Percentiles rank a stretch among this genome's conserved stretches.
phyloP scores from a whole-genome alignment of 2,329 filamentous ascomycete genomes.

The Venturiaceae sp. region DNA sequence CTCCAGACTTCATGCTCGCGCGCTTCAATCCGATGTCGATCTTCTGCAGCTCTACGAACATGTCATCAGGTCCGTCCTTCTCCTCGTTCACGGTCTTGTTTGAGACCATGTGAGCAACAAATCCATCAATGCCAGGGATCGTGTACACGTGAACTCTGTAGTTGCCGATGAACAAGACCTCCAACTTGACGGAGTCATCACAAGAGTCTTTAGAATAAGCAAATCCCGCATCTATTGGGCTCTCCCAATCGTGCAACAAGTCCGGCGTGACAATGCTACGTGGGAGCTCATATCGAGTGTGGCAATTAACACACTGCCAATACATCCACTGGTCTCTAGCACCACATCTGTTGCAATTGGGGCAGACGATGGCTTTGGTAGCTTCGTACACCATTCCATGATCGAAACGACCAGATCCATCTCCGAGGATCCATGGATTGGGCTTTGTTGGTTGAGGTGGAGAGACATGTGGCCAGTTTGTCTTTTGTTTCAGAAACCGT shows the following conservation, averaged over 20 bases:
- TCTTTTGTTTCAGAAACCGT: conserved; percentile 48
- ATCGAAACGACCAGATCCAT: conserved; percentile 12
- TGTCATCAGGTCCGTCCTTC: conserved; percentile 47
- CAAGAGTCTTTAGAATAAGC: conserved; percentile 20
- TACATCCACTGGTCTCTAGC: conserved; percentile 50
- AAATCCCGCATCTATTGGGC: conserved; percentile 24
- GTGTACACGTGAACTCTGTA: conserved; percentile 36
- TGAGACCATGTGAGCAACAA: conserved; percentile 47
- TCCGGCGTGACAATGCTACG: conserved; percentile 19
- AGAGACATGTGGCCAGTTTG: conserved; percentile 21
- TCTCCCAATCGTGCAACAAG: conserved; percentile 23
- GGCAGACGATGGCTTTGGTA: conserved; percentile 58
- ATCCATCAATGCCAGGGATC: conserved; percentile 34
- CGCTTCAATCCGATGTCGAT: conserved; percentile 27
- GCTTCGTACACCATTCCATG: conserved; percentile 39
- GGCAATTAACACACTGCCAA: conserved; percentile 54
- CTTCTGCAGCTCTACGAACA: conserved; percentile 42
- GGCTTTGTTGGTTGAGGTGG: conserved; percentile 27
- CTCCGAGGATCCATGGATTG: conserved; percentile 20
- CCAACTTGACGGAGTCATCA: conserved; percentile 20
- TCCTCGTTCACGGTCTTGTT: conserved; percentile 42
- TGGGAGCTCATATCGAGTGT: conserved; percentile 31
- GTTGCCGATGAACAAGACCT: conserved; percentile 24
- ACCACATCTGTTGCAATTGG: conserved; percentile 51
- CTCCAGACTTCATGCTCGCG: conserved; percentile 19